Conservation (phyloP, 2,329 filamentous ascomycete species). For the Pyrenochaeta sp. region DNA sequence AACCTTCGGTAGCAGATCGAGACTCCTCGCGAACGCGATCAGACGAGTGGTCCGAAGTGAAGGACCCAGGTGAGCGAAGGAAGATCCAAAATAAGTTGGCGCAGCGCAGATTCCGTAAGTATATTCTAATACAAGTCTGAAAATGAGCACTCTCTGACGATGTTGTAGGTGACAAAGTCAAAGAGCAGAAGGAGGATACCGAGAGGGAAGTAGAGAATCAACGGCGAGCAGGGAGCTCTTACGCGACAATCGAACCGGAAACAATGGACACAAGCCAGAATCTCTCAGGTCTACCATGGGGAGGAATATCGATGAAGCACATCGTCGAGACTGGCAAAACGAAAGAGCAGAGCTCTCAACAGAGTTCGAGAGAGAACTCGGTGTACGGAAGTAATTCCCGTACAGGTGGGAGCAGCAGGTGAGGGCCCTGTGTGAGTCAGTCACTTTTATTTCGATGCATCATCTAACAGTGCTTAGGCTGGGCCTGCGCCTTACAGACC, state of each 20-base stretch:
- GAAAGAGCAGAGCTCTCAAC: conserved; percentile 54
- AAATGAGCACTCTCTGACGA: conserved; percentile 4
- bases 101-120: conserved; percentile 77
- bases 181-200: conserved; percentile 70
- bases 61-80: conserved; percentile 73
- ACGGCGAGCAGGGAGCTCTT: conserved; percentile 69
- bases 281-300: conserved; percentile 75
- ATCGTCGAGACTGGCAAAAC: conserved; percentile 55
- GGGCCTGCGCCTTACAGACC: conserved; percentile 50
- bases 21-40: conserved; percentile 27
- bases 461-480: conserved; percentile 41
- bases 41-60: conserved; percentile 75
- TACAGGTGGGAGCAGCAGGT: conserved; percentile 50
- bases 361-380: conserved; percentile 51
- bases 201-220: conserved; percentile 71
- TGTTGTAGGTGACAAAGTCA: conserved; percentile 70
- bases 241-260: conserved; percentile 65
- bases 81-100: conserved; percentile 80
- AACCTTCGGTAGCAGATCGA: conserved; percentile 19
- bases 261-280: conserved; percentile 63
- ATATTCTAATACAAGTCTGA: neutral
- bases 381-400: conserved; percentile 47
- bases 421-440: conserved; percentile 43
- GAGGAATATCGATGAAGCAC: conserved; percentile 68
- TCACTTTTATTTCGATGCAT: conserved; percentile 18